Evolutionary conservation across 129 eudicot species (phyloP).

Genomic region (Flaveria trinervia): DNA sequence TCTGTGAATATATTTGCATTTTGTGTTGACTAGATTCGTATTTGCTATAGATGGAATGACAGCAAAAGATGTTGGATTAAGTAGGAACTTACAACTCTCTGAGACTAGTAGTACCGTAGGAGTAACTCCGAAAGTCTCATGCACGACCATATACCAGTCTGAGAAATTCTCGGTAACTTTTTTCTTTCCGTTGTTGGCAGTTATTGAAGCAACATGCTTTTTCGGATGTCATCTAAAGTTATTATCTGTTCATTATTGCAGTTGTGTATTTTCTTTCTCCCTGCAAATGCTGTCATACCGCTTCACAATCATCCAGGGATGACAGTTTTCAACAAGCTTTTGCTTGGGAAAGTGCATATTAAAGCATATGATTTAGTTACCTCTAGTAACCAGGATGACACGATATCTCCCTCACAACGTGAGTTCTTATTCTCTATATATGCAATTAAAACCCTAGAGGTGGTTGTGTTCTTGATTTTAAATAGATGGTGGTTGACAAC

Average conservation of each 20-base stretch:
- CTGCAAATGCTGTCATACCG: constrained; percentile 72
- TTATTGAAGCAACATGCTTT: not conserved
- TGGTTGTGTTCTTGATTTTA: not conserved
- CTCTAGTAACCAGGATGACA: constrained; percentile 30
- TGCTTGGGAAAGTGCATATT: constrained; percentile 75
- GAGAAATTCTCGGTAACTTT: constrained; percentile 62
- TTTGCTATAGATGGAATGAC: constrained; percentile 66
- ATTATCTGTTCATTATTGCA: constrained; percentile 35
- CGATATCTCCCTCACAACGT: constrained; percentile 42
- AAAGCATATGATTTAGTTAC: constrained; percentile 84
- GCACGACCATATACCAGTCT: constrained; percentile 62
- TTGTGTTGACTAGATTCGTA: constrained; percentile 16
- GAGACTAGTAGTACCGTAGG: constrained; percentile 37
- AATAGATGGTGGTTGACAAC: too few species aligned
- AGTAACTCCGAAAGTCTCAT: constrained; percentile 54
- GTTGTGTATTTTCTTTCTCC: constrained; percentile 74
- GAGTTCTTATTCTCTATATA: constrained; percentile 31
- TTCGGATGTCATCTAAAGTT: not conserved
- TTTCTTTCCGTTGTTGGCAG: not conserved
- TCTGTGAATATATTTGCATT: not conserved
- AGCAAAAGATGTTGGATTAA: constrained; percentile 76
- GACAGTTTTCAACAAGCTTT: constrained; percentile 90
- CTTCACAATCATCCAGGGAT: constrained; percentile 94
- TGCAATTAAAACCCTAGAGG: not conserved
- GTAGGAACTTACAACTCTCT: constrained; percentile 59